Base-by-base conservation (phyloP, 176 grass and related monocot genomes). In the Cymbopogon citratus region DNA sequence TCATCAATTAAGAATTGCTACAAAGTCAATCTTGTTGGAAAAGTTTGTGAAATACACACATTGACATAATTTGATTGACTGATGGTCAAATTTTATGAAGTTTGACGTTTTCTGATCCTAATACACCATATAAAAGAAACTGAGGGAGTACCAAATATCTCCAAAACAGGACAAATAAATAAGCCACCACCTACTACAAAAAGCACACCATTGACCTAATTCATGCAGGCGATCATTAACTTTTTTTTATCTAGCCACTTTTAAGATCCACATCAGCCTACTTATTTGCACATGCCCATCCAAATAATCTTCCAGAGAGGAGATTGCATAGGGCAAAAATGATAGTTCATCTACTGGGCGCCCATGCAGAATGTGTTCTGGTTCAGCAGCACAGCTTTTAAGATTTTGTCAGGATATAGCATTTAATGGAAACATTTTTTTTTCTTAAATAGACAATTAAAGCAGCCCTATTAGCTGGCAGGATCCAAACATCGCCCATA, bases 301-400 rank as follows among this genome's bases (percentile, higher is more conserved):
- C 15, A 16, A 56, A 56, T 5, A 0, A 9, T 24, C 3, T 0
- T 19, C 3, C 15, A 19, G 39, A 26, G 9, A 85, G 41, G 39
- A 67, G n/a, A 86, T 67, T 0, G 19, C 34, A 86, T 66, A 56
- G 27, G 5, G 46, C 45, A 76, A 62, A 78, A 68, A 62, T 18
- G 28, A 28, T 3, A 45, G 38, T 61, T 77, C 65, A 59, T 24
- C 66, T 69, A 71, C 39, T 71, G 39, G 40, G 12, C 11, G 2
- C 18, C 51, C 51, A 56, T 56, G 19, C 51, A 56, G 19, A 6
- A 62, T 19, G 14, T 45, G 59, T 31, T 78, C 25, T 2, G 6
- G 24, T 28, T 77, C 15, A 63, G n/a, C 54, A 27, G n/a, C 23
- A 27, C 24, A 62, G 7, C 6, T 27, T 62, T 61, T 14, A 76